phyloP scores from a whole-genome alignment of 495 filamentous ascomycete species.

The Podospora fimiseda region DNA sequence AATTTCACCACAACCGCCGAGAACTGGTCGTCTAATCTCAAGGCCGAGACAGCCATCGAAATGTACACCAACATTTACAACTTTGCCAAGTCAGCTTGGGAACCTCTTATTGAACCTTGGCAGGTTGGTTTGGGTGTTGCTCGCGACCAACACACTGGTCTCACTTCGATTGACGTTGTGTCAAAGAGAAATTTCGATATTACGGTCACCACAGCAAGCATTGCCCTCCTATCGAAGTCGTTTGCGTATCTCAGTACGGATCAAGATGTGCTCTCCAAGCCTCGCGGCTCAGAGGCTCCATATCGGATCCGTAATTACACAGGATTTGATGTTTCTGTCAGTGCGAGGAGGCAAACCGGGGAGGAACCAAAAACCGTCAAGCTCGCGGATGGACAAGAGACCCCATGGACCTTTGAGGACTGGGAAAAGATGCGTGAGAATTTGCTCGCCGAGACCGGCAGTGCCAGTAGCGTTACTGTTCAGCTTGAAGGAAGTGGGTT shows the following conservation, averaged over 20 bases:
- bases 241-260: slow-evolving; percentile 83
- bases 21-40: slow-evolving; percentile 86
- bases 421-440: slow-evolving; percentile 91
- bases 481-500: slow-evolving; percentile 90
- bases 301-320: slow-evolving; percentile 94
- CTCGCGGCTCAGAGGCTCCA: slow-evolving; percentile 82
- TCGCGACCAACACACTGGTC: slow-evolving; percentile 66
- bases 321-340: slow-evolving; percentile 79
- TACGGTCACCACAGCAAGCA: slow-evolving; percentile 87
- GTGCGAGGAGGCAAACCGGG: slow-evolving; percentile 63
- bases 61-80: slow-evolving; percentile 96
- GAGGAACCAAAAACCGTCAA: slow-evolving; percentile 60
- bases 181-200: slow-evolving; percentile 87
- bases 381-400: slow-evolving; percentile 81
- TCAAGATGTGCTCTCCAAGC: slow-evolving; percentile 91
- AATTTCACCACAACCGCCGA: slow-evolving; percentile 74
- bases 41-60: slow-evolving; percentile 80
- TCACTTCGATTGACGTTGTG: slow-evolving; percentile 73
- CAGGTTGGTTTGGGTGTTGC: slow-evolving; percentile 85
- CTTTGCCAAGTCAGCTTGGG: slow-evolving; percentile 98
- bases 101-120: slow-evolving; percentile 95
- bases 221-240: slow-evolving; percentile 87
- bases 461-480: slow-evolving; percentile 68
- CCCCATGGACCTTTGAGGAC: slow-evolving; percentile 93
- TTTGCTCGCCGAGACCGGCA: slow-evolving; percentile 68